A percentile compares a stretch with the other conserved stretches of the same genome.
phyloP scores from a whole-genome alignment of 2,329 filamentous ascomycete genomes.

The Trichophyton schoenleinii region DNA sequence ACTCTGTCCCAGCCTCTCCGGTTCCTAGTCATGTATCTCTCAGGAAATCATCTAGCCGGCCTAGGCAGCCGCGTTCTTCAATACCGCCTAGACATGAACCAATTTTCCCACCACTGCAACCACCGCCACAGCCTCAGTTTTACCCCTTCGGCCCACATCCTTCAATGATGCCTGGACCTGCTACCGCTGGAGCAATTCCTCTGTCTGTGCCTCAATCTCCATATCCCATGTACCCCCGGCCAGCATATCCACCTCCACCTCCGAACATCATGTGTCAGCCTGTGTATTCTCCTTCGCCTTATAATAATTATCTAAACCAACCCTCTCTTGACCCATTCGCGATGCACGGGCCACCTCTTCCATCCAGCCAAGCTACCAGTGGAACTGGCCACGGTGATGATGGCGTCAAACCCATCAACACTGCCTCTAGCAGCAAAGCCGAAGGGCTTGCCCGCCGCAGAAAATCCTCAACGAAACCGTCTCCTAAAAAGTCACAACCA shows the following conservation, averaged over 20 bases:
- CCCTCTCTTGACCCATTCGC: conserved; percentile 9
- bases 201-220: conserved; percentile 11
- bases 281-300: conserved; percentile 15
- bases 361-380: not conserved
- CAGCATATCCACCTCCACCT: conserved; percentile 13
- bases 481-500: not conserved
- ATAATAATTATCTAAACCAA: conserved; percentile 13
- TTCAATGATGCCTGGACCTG: conserved; percentile 31
- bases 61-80: conserved; percentile 29
- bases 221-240: conserved; percentile 11
- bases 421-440: not conserved
- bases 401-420: not conserved
- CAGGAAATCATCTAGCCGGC: conserved; percentile 21
- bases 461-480: not conserved
- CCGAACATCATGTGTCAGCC: conserved; percentile 17
- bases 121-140: conserved; percentile 24
- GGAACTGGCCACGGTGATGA: conserved; percentile 12
- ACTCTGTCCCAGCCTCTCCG: conserved; percentile 18
- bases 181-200: conserved; percentile 15
- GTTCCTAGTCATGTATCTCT: not conserved
- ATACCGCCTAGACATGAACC: conserved; percentile 19
- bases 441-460: not conserved
- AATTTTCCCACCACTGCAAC: conserved; percentile 25
- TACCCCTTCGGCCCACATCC: conserved; percentile 17
- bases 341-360: conserved; percentile 14